Evolutionary conservation across 495 filamentous ascomycete species (phyloP).

Genomic region (Arthonia radiata): DNA sequence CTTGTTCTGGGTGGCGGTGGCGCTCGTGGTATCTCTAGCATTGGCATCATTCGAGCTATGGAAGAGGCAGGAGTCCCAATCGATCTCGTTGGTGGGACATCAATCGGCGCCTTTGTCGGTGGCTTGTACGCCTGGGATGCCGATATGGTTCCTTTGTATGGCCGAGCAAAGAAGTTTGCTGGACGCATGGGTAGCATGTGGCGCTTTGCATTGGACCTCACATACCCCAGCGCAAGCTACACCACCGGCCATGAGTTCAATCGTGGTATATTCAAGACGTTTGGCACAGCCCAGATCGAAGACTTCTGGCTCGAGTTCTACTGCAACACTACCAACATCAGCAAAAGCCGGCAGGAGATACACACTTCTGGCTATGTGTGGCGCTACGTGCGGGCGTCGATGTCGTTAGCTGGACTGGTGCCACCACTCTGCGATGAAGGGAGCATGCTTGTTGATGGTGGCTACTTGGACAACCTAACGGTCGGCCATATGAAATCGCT

Average conservation of each 20-base stretch:
- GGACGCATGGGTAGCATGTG: conserved; percentile 94
- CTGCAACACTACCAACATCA: conserved; percentile 97
- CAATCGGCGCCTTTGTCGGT: conserved; percentile 93
- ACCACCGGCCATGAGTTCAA: conserved; percentile 98
- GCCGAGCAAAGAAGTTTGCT: conserved; percentile 86
- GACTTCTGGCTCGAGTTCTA: conserved; percentile 98
- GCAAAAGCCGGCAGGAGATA: conserved; percentile 64
- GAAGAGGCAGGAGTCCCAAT: conserved; percentile 94
- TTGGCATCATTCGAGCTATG: conserved; percentile 81
- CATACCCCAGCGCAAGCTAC: conserved; percentile 78
- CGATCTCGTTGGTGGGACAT: conserved; percentile 87
- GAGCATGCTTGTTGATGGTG: conserved; percentile 83
- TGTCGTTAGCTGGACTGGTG: conserved; percentile 80
- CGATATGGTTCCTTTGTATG: conserved; percentile 90
- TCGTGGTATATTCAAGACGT: conserved; percentile 94
- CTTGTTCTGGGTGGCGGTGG: conserved; percentile 86
- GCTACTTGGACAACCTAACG: conserved; percentile 91
- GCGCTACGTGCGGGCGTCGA: conserved; percentile 86
- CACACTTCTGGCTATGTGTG: conserved; percentile 91
- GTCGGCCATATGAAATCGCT: conserved; percentile 92
- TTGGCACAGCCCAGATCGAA: conserved; percentile 88
- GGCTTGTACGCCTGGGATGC: conserved; percentile 89
- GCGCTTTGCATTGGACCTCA: conserved; percentile 86
- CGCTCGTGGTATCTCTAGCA: conserved; percentile 69
- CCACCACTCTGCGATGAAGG: conserved; percentile 93